Conservation (phyloP, 1,284 basidiomycete species). For the Marasmius oreades region DNA sequence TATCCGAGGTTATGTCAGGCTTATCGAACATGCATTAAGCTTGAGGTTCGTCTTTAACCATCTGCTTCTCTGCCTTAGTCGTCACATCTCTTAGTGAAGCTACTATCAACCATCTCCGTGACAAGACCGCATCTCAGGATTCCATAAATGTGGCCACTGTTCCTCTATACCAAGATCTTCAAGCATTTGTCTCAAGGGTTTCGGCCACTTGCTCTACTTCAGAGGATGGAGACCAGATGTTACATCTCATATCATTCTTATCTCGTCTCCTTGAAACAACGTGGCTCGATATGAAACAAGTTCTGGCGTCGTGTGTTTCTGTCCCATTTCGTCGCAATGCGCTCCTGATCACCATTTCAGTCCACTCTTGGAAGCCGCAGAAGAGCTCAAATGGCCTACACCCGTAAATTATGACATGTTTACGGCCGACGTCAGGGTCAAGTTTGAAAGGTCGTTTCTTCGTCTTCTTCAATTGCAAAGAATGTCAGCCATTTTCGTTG, state of each 20-base stretch:
- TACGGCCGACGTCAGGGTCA: conserved; percentile 44
- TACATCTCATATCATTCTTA: conserved; percentile 59
- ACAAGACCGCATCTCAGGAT: conserved; percentile 26
- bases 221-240: conserved; percentile 43
- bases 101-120: conserved; percentile 44
- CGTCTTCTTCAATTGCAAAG: conserved; percentile 76
- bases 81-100: conserved; percentile 43
- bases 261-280: conserved; percentile 59
- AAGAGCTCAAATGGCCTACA: conserved; percentile 80
- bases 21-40: conserved; percentile 67
- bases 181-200: conserved; percentile 53
- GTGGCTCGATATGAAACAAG: conserved; percentile 71
- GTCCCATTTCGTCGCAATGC: not conserved
- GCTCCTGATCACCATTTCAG: conserved; percentile 34
- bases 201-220: conserved; percentile 39
- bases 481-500: conserved; percentile 49
- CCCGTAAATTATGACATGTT: conserved; percentile 60
- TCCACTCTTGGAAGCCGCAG: conserved; percentile 58
- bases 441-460: conserved; percentile 72
- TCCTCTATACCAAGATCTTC: conserved; percentile 57
- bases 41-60: conserved; percentile 60
- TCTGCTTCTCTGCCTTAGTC: not conserved
- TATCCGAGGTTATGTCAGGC: conserved; percentile 71
- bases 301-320: conserved; percentile 52
- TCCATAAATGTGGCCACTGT: conserved; percentile 46